Conservation (phyloP, 345 rosid species). For the Brassica carinata region DNA sequence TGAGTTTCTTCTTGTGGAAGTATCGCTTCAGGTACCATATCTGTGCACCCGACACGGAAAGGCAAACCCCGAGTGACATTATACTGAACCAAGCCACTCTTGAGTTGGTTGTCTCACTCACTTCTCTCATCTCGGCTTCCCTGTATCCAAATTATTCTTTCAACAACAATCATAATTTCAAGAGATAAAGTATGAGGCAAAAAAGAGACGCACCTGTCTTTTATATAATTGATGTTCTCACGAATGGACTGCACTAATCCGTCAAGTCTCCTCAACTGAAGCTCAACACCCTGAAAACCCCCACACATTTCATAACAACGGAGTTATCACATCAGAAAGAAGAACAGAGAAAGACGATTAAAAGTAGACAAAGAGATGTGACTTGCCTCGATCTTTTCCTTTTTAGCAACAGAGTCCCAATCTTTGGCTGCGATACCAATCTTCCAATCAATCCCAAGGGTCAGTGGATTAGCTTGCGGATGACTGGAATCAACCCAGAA, state of each 20-base stretch:
- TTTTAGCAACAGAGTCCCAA: slow-evolving; percentile 94
- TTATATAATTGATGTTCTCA: slow-evolving; percentile 59
- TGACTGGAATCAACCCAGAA: slow-evolving; percentile 58
- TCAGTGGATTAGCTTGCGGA: slow-evolving; percentile 42
- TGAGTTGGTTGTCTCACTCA: slow-evolving; percentile 67
- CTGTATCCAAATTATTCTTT: slow-evolving; percentile 40
- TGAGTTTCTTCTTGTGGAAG: slow-evolving; percentile 77
- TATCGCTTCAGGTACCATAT: slow-evolving; percentile 61
- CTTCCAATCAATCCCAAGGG: slow-evolving; percentile 85
- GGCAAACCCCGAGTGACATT: slow-evolving; percentile 72
- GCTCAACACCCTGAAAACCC: slow-evolving; percentile 76
- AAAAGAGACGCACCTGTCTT: slow-evolving; percentile 51
- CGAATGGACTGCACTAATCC: slow-evolving; percentile 68
- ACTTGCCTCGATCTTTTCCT: slow-evolving; percentile 87
- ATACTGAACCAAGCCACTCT: slow-evolving; percentile 84
- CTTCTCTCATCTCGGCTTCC: slow-evolving; percentile 75
- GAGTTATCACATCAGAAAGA: background rate
- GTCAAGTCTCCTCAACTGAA: slow-evolving; percentile 73
- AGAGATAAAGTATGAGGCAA: background rate
- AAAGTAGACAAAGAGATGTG: background rate
- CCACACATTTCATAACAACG: background rate
- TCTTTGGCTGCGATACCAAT: slow-evolving; percentile 89
- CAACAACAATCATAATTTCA: background rate
- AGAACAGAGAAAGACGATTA: background rate
- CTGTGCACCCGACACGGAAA: slow-evolving; percentile 58